Base-by-base conservation (phyloP, 805 yeast species). In the Candida incommunis region DNA sequence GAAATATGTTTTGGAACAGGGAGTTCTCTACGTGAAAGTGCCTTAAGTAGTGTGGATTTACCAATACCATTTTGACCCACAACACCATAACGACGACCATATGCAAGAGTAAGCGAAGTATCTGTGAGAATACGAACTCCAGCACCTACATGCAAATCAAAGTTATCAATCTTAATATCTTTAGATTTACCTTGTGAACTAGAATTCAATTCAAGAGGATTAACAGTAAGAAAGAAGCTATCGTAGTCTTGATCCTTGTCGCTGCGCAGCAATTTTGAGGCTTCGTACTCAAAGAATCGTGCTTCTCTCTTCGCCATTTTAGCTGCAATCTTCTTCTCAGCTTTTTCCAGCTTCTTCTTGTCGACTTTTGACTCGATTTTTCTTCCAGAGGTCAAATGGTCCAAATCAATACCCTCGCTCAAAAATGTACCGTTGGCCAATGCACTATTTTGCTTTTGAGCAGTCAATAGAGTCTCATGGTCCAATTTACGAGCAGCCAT, bases 61-160 rank as follows among this genome's bases (percentile, higher is more conserved):
- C 99, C 99, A 54, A 92, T 88, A 90, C 99, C 99, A 69, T 92
- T 92, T 61, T 88, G 94, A 64, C 99, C 99, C 40, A 92, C 96
- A 44, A 92, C 68, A 76, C 98, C 99, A 56, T 92, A 92, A 61
- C 97, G 77, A 63, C 83, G 86, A 45, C 98, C 98, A 61, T 80
- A 80, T 23, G 95, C 80, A 51, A 92, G 72, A 1, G 95, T 79
- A 52, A 92, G 74, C 22, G 87, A 74, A 23, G 97, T 81, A 61
- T 88, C 94, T 40, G 90, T 78, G 51, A 92, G 71, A 45, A 92
- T 90, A 66, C 98, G 77, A 64, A 83, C 81, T 50, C 96, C 97
- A 47, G 84, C 94, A 48, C 98, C 97, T 48, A 92, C 96, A 58
- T 87, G 87, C 48, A 92, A 70, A 63, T 92, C 99, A 59, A 92